Base-by-base conservation (phyloP, 2,329 filamentous ascomycete species). In the Diaporthe vexans region DNA sequence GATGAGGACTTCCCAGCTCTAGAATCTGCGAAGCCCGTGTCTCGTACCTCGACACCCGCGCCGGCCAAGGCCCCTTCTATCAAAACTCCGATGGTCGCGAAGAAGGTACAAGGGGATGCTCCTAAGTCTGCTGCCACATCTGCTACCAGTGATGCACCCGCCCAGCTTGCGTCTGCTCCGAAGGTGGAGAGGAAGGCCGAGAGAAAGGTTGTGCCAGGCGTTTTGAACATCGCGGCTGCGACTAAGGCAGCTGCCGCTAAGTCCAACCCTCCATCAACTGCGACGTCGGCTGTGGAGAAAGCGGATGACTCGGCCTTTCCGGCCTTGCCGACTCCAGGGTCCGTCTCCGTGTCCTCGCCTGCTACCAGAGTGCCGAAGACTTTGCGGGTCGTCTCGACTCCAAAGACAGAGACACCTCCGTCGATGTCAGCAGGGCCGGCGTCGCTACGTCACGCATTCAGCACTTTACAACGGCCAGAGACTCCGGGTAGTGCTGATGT, bases 401-500 rank as follows among this genome's bases (percentile, higher is more conserved):
- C 91, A 1, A 94, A 91, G 80, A 83, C 86, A 0, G 93, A 94
- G 78, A 81, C 83, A 0, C 86, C 90, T 2, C 84, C 87, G 0
- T 78, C 48, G 73, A 77, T 73, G 2, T 75, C 76, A 29, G 48
- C 72, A 6, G 51, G 46, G 40, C 77, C 85, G 61, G 81, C 82
- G 29, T 79, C 85, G 86, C 8, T 89, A 85, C 75, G 83, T 88
- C 57, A 84, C 84, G 35, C 89, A 85, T 19, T 80, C 33, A 79
- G 79, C 70, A 75, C 81, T 46, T 26, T 74, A 52, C 84, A 92
- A 73, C 86, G 89, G 9, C 93, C 94, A n/a, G 91, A 91, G 37
- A 95, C 94, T 0, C 93, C 94, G 0, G 89, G 85, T 1, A 95
- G 93, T 79, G 73, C 69, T 35, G 94, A 95, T 79, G 86, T 91